phyloP scores from a whole-genome alignment of 306 rosid genomes.

The Lathyrus sativus region DNA sequence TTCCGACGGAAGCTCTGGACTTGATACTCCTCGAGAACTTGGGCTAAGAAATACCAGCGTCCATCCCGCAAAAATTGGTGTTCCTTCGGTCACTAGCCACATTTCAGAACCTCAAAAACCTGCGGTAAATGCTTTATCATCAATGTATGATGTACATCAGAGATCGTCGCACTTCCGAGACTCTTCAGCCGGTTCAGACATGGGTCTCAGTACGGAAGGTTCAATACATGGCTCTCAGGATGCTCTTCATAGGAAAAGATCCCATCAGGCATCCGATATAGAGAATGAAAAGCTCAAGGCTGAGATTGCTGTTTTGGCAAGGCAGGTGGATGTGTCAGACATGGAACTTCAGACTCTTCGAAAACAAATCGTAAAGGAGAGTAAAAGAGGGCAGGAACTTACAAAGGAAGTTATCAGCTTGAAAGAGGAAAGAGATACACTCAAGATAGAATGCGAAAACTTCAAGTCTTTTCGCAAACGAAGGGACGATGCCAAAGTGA shows the following conservation, averaged over 20 bases:
- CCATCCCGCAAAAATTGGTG: constrained; percentile 48
- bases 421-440: too few species aligned
- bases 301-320: constrained; percentile 64
- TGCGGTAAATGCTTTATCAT: constrained; percentile 39
- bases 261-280: too few species aligned
- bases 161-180: constrained; percentile 62
- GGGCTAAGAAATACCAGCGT: constrained; percentile 51
- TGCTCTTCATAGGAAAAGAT: constrained; percentile 50
- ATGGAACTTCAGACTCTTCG: constrained; percentile 91
- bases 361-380: constrained; percentile 92
- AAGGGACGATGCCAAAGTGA: too few species aligned
- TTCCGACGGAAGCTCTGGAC: constrained; percentile 86
- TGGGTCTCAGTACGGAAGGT: constrained; percentile 54
- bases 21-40: constrained; percentile 72
- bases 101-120: too few species aligned
- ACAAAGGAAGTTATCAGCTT: constrained; percentile 66
- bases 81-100: constrained; percentile 45
- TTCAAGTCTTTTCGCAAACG: too few species aligned
- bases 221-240: constrained; percentile 56
- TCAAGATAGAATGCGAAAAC: too few species aligned
- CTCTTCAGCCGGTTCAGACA: constrained; percentile 72
- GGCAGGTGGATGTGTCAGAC: constrained; percentile 78
- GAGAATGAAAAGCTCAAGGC: constrained; percentile 75
- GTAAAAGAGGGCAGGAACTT: constrained; percentile 85
- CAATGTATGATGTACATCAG: constrained; percentile 52